Conservation (phyloP, 2,329 filamentous ascomycete species). For the Fusarium phyllophilum region DNA sequence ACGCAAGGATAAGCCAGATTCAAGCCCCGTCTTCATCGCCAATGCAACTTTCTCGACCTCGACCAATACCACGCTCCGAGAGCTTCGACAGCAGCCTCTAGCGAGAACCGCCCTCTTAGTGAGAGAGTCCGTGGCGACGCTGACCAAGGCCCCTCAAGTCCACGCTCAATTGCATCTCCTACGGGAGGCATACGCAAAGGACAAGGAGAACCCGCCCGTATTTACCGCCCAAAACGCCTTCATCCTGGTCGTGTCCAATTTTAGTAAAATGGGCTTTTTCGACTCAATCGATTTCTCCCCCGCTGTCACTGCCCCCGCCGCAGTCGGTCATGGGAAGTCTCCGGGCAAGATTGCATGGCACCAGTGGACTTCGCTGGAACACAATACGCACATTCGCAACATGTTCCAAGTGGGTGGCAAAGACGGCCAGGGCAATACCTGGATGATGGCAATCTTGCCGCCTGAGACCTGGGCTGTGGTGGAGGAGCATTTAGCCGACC, state of each 20-base stretch:
- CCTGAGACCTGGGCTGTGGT: not conserved
- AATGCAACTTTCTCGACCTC: slow-evolving; percentile 9
- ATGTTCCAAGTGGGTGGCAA: slow-evolving; percentile 12
- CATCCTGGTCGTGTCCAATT: not conserved
- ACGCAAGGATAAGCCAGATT: not conserved
- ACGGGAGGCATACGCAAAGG: not conserved
- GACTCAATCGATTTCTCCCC: slow-evolving; percentile 5
- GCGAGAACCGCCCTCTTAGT: slow-evolving; percentile 1
- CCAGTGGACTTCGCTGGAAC: slow-evolving; percentile 1
- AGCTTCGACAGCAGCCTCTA: not conserved
- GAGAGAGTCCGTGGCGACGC: not conserved
- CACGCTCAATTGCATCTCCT: not conserved
- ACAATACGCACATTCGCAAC: not conserved
- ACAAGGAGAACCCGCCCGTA: not conserved
- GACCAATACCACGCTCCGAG: slow-evolving; percentile 2
- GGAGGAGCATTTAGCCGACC: slow-evolving; percentile 3
- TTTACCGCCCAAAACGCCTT: not conserved
- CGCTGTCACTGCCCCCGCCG: not conserved
- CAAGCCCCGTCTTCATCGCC: not conserved
- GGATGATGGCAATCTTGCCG: slow-evolving; percentile 8
- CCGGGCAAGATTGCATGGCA: slow-evolving; percentile 1
- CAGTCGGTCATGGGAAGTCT: not conserved
- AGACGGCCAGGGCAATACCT: not conserved
- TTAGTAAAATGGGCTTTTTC: slow-evolving; percentile 3
- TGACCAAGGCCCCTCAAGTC: not conserved